These are phyloP conservation scores for Sphagnum fallax DNA, from an alignment of 228 moss, liverwort and hornwort species.

Conservation along the genomic window DNA sequence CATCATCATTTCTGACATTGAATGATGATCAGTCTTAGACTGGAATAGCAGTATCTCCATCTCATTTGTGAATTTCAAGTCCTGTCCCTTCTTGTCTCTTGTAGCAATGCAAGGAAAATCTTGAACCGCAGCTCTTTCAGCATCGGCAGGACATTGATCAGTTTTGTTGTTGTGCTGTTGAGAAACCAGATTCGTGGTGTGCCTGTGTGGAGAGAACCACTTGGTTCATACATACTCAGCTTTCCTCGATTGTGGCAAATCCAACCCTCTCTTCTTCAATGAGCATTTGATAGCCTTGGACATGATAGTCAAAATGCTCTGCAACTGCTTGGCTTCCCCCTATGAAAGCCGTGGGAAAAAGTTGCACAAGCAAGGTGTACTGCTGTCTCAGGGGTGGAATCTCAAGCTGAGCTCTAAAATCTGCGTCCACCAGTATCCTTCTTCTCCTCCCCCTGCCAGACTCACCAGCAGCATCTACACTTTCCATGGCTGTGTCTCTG, in stretches of 20 bases:
- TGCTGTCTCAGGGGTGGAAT: slow-evolving; percentile 27
- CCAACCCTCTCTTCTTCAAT: slow-evolving; percentile 36
- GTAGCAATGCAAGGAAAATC: slow-evolving; percentile 50
- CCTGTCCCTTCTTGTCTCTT: slow-evolving; percentile 39
- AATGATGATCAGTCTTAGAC: slow-evolving; percentile 6
- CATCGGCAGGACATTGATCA: too few species aligned
- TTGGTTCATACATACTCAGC: slow-evolving; percentile 36
- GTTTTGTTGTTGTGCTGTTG: background rate
- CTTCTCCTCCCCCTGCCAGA: slow-evolving; percentile 1
- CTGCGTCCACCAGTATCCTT: slow-evolving; percentile 30
- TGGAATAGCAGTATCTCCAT: slow-evolving; percentile 46
- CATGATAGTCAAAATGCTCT: slow-evolving; percentile 31
- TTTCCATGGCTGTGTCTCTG: slow-evolving; percentile 23
- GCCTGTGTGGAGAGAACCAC: slow-evolving; percentile 34
- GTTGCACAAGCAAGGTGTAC: slow-evolving; percentile 16
- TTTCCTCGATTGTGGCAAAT: slow-evolving; percentile 45
- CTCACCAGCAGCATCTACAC: background rate
- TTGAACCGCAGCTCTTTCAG: background rate
- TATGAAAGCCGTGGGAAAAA: slow-evolving; percentile 19
- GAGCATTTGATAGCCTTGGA: slow-evolving; percentile 31
- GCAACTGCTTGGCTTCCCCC: slow-evolving; percentile 26
- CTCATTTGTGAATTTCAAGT: slow-evolving; percentile 55
- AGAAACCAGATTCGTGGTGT: slow-evolving; percentile 25
- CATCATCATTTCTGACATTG: slow-evolving; percentile 12
- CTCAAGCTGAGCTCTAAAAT: slow-evolving; percentile 38